Evolutionary conservation across 169 alveolate species (phyloP), one percentile per base, ranked within the genome.

Genomic region (Plasmodium vinckei): DNA sequence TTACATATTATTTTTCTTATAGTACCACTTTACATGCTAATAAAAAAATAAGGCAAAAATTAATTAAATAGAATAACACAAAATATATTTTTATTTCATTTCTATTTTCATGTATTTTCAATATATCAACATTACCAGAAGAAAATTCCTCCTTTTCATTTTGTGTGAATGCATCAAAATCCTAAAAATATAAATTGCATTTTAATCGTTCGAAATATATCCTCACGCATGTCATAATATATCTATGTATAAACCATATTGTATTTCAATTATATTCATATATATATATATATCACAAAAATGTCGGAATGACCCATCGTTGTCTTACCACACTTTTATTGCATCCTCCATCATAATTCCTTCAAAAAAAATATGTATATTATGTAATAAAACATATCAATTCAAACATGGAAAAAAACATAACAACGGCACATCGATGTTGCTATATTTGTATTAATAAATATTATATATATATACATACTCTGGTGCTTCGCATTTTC

Each of bases 401-500:
- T 33, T 5, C 42, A 33, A 33, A 33, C 42, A 33, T 33, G 42
- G 7, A 33, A 33, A 33, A 33, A 33, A 33, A 33, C 7, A 33
- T 33, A 33, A 3, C 5, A 33, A 33, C 42, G 42, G 7, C 0
- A 33, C 5, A 33, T 33, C 5, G 42, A 33, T 5, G 42, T 4
- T 33, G 3, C 42, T 33, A 3, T 33, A 33, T 33, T 33, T 33
- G 42, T 33, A 33, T 33, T 33, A 33, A 33, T 33, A 33, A 33
- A 33, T 33, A 33, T 33, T 33, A 3, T 33, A 3, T 33, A 33
- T 23, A 23, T 63, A 46, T 13, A 25, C 39, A 53, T 77, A 77
- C 88, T 64, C 54, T 46, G 88, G 88, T 0, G 88, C 88, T 68
- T 77, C 88, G 59, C 88, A 77, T n/a, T 49, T 77, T 77, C 88